A percentile compares a stretch with the other conserved stretches of the same genome.
phyloP scores from a whole-genome alignment of 495 filamentous ascomycete genomes.

The Penicillium tannophilum region DNA sequence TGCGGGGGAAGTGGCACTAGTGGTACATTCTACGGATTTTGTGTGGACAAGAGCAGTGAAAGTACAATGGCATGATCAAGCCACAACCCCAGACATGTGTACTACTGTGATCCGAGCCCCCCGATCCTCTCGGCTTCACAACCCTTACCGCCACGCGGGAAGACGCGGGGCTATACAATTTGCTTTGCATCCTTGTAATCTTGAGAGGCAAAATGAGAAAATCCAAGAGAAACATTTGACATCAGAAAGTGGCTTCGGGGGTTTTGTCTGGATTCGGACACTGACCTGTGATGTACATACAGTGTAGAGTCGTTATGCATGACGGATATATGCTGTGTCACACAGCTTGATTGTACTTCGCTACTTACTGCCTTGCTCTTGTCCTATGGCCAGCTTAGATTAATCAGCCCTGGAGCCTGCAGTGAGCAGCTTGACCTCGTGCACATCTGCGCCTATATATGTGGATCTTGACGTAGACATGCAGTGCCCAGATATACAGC shows the following conservation, averaged over 20 bases:
- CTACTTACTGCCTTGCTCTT: too few relatives aligned
- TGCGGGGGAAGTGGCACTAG: not conserved
- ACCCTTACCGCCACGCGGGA: constrained; percentile 5
- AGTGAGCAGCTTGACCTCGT: constrained; percentile 2
- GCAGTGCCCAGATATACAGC: not conserved
- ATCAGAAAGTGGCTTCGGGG: not conserved
- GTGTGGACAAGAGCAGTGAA: not conserved
- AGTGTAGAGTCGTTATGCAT: too few relatives aligned
- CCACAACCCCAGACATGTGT: not conserved
- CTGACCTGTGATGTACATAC: too few relatives aligned
- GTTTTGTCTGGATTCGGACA: too few relatives aligned
- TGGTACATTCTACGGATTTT: not conserved
- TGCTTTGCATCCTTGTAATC: too few relatives aligned
- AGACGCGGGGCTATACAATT: not conserved
- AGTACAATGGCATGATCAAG: not conserved
- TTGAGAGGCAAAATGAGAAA: not conserved
- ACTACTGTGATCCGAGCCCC: constrained; percentile 1
- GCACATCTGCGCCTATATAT: not conserved
- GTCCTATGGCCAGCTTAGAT: too few relatives aligned
- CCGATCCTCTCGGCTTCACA: not conserved
- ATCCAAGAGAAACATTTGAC: too few relatives aligned
- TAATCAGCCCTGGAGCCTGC: not conserved
- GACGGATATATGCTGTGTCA: too few relatives aligned
- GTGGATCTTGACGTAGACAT: not conserved
- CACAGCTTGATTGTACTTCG: not conserved